phyloP scores from a whole-genome alignment of 164 flowering plant species.

The Umbellularia californica region DNA sequence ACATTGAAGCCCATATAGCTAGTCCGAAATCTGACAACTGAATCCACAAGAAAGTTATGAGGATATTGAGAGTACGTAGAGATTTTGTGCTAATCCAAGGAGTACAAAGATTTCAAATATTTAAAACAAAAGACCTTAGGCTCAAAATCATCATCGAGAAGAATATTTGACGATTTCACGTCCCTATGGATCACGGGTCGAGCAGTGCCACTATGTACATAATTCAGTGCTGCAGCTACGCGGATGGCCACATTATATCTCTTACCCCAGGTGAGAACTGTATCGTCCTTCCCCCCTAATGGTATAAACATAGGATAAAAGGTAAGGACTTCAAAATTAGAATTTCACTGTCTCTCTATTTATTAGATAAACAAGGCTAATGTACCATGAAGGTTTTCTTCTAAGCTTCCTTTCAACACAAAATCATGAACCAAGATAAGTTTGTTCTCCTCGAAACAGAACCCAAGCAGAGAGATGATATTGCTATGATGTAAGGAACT shows the following conservation, averaged over 20 bases:
- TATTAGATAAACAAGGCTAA: neutral
- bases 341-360: neutral
- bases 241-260: conserved; percentile 87
- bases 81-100: neutral
- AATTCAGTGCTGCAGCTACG: conserved; percentile 85
- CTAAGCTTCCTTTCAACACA: conserved; percentile 80
- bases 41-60: conserved; percentile 8
- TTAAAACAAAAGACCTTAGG: conserved; percentile 47
- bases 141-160: conserved; percentile 84
- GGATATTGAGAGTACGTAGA: conserved; percentile 1
- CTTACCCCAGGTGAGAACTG: conserved; percentile 68
- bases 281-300: conserved; percentile 26
- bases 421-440: conserved; percentile 83
- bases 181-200: conserved; percentile 90
- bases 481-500: conserved; percentile 71
- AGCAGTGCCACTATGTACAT: conserved; percentile 52
- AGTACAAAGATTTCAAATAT: neutral
- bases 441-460: conserved; percentile 67
- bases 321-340: neutral
- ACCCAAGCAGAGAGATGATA: conserved; percentile 75
- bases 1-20: conserved; percentile 72
- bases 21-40: conserved; percentile 98
- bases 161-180: conserved; percentile 92
- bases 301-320: neutral
- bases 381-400: conserved; percentile 89